phyloP scores from a whole-genome alignment of 2,329 filamentous ascomycete species.

The Claviceps quebecensis region DNA sequence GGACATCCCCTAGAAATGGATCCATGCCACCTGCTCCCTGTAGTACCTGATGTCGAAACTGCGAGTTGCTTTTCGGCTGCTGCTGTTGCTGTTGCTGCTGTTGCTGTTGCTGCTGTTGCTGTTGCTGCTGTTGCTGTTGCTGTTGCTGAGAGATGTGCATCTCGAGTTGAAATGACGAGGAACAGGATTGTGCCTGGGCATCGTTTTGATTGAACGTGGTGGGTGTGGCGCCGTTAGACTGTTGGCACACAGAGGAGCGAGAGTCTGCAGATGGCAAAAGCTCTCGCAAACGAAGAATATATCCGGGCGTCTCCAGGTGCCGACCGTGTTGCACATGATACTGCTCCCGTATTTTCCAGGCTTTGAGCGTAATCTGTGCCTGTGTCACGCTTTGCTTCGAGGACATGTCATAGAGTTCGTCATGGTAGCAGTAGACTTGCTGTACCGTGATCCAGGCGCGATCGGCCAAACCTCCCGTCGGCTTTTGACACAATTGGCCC shows the following conservation, averaged over 20 bases:
- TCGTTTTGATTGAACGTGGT: not conserved
- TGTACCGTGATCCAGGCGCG: conserved; percentile 37
- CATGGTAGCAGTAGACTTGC: conserved; percentile 32
- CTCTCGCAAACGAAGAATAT: conserved; percentile 30
- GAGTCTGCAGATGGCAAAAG: conserved; percentile 26
- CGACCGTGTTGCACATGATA: conserved; percentile 23
- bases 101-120: not conserved
- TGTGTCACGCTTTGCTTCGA: conserved; percentile 30
- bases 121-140: conserved; percentile 1
- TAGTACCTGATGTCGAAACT: conserved; percentile 4
- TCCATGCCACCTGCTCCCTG: conserved; percentile 21
- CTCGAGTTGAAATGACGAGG: not conserved
- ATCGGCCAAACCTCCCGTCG: conserved; percentile 35
- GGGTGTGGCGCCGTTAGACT: conserved; percentile 4
- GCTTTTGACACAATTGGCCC: conserved; percentile 36
- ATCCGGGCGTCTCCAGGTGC: conserved; percentile 28
- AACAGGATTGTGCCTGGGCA: not conserved
- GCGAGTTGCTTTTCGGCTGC: not conserved
- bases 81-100: not conserved
- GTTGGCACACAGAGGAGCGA: conserved; percentile 15
- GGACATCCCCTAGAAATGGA: conserved; percentile 28
- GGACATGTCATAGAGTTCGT: conserved; percentile 35
- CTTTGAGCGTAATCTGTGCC: conserved; percentile 34
- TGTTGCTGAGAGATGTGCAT: conserved; percentile 1
- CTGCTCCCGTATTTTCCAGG: conserved; percentile 37